Evolutionary conservation across 2,329 filamentous ascomycete genomes (phyloP).

Genomic region (Colletotrichum sansevieriae): DNA sequence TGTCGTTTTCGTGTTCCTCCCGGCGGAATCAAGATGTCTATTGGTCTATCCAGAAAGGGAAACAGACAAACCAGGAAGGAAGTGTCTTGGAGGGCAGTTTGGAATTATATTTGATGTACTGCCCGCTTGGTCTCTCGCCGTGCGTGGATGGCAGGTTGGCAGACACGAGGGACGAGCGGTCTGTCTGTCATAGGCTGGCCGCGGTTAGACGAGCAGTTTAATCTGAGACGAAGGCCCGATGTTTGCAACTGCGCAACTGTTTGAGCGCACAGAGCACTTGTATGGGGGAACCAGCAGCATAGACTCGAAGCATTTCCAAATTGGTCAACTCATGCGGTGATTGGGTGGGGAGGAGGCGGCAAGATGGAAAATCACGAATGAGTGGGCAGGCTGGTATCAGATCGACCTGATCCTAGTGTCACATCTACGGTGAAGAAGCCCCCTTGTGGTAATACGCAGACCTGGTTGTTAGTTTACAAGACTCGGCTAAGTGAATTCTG

Average conservation of each 20-base stretch:
- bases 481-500: conserved; percentile 13
- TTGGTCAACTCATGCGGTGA: conserved; percentile 38
- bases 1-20: conserved; percentile 36
- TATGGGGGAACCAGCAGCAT: conserved; percentile 20
- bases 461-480: conserved; percentile 9
- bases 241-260: conserved; percentile 40
- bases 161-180: conserved; percentile 36
- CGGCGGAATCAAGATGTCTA: conserved; percentile 26
- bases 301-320: conserved; percentile 32
- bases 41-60: conserved; percentile 15
- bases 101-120: conserved; percentile 35
- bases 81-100: conserved; percentile 1
- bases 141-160: conserved; percentile 30
- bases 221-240: conserved; percentile 41
- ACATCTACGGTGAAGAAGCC: conserved; percentile 14
- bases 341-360: not conserved
- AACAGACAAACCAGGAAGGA: no score
- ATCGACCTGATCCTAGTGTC: conserved; percentile 37
- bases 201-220: conserved; percentile 39
- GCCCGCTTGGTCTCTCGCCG: conserved; percentile 8
- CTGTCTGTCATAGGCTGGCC: conserved; percentile 38
- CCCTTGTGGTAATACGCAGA: conserved; percentile 18
- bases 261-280: conserved; percentile 40
- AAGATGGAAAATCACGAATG: not conserved
- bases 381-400: conserved; percentile 20